Base-by-base conservation (phyloP, 306 rosid species). In the Pyrus betulifolia region DNA sequence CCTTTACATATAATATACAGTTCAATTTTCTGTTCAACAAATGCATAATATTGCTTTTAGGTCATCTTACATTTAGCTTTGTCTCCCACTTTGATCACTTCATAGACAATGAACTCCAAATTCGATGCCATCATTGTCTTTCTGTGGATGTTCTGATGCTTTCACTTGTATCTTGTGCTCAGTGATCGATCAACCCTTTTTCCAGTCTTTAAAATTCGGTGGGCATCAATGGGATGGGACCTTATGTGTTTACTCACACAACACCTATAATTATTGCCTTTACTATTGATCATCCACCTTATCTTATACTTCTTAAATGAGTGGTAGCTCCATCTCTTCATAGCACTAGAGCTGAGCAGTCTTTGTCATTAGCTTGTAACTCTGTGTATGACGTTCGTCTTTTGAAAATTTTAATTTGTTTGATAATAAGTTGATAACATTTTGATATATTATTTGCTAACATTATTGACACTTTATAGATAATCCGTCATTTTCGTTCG, bases 101-200 rank as follows among this genome's bases (percentile, higher is more conserved):
- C 55, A 15, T 49, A 17, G 5, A 49, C 8, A 49, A 17, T 0
- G 55, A 49, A 17, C 55, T 15, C 18, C 55, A 49, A 67, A 28
- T 59, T 67, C 2, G 75, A 77, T 70, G 33, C 66, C 62, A 21
- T 22, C 62, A 21, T 57, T 57, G 23, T n/a, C 25, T n/a, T 57
- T 49, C 55, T 49, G 55, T 49, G 55, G 55, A 49, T 49, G 21
- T 49, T 49, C 15, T 15, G 55, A 49, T 49, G 55, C 21, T 15
- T 66, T 76, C 71, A 66, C 71, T 67, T 67, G 75, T 44, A 66
- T 72, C 59, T 67, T 73, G 40, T 74, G 10, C 75, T 67, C 27
- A 51, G 67, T 58, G 15, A 58, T 49, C 62, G n/a, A 14, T 11
- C 30, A 6, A 17, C 23, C 55, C 42, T 46, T 31, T 33, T 59